phyloP scores from a whole-genome alignment of 2,329 filamentous ascomycete genomes.

The Escovopsis sp. region DNA sequence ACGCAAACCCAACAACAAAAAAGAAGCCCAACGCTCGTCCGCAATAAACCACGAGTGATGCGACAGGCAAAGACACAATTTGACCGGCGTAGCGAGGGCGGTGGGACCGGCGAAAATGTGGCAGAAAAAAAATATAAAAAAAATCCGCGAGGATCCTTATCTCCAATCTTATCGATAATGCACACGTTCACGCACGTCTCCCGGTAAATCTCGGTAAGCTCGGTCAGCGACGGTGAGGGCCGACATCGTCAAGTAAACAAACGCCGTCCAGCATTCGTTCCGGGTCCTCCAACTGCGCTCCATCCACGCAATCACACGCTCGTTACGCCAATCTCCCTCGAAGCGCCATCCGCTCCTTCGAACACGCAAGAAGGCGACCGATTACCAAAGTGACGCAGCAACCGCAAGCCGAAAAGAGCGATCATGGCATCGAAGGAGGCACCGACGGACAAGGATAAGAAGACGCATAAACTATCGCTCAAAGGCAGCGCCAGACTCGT shows the following conservation, averaged over 20 bases:
- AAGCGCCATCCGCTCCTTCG: background rate
- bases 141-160: too few species aligned
- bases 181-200: too few species aligned
- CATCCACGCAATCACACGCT: background rate
- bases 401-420: background rate
- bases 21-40: background rate
- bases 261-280: background rate
- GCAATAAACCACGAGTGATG: background rate
- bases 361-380: background rate
- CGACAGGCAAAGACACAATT: background rate
- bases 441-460: conserved; percentile 39
- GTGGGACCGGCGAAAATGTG: background rate
- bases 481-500: conserved; percentile 77
- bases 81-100: background rate
- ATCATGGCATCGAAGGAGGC: conserved; percentile 20
- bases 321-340: background rate
- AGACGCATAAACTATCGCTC: conserved; percentile 86
- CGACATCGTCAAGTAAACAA: conserved; percentile 1
- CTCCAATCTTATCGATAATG: too few species aligned
- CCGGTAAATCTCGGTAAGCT: background rate
- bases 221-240: background rate
- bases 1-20: too few species aligned
- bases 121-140: too few species aligned
- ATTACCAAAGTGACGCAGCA: conserved; percentile 1
- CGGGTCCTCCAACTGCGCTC: background rate